Conservation (phyloP, 148 eudicot species). For the Camellia lanceoleosa region DNA sequence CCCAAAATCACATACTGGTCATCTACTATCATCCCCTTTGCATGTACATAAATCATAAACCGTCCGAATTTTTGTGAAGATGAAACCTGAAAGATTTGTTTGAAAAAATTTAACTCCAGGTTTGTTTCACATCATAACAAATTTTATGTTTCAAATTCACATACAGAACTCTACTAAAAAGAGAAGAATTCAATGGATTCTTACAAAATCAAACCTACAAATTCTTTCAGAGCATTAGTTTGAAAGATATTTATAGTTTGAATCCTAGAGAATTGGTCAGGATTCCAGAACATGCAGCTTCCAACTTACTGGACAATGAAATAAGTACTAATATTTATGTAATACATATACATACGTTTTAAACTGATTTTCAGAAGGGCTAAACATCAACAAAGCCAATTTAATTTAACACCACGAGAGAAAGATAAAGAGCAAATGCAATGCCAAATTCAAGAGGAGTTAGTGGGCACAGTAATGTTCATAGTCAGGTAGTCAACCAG, state of each 20-base stretch:
- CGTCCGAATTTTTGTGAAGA: slow-evolving; percentile 34
- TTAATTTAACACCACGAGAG: too few species aligned
- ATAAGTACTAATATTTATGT: too few species aligned
- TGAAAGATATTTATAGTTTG: too few species aligned
- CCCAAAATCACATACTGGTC: slow-evolving; percentile 56
- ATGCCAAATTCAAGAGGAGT: not conserved
- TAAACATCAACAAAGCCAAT: too few species aligned
- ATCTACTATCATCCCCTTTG: slow-evolving; percentile 57
- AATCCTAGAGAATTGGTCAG: too few species aligned
- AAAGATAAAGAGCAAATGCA: not conserved
- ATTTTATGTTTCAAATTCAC: not conserved
- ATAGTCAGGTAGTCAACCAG: not conserved
- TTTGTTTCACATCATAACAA: not conserved
- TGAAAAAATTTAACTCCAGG: not conserved
- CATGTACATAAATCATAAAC: slow-evolving; percentile 57
- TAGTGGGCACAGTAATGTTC: not conserved
- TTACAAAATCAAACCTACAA: not conserved
- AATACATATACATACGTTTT: too few species aligned
- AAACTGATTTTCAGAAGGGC: too few species aligned
- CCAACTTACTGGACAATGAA: not conserved
- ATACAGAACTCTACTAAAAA: not conserved
- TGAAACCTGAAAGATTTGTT: slow-evolving; percentile 26
- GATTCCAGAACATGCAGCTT: not conserved
- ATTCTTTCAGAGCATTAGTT: slow-evolving; percentile 5
- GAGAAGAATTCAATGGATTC: not conserved